Conservation (phyloP, 352 stramenopile genomes). For the Paralagenidium karlingii region DNA sequence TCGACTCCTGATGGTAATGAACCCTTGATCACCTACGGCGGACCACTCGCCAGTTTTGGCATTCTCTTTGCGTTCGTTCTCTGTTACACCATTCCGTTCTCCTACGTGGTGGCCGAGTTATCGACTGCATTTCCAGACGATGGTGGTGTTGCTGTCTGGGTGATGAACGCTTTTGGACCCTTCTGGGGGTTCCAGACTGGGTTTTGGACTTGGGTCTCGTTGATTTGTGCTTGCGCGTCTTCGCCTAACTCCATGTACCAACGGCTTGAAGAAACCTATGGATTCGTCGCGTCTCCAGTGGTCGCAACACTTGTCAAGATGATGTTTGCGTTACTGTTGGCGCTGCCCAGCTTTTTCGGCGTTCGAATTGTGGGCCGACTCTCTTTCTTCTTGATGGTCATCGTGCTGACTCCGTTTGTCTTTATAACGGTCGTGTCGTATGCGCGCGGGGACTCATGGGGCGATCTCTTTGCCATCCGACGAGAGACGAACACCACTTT, state of each 20-base stretch:
- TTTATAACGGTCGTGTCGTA: too few relatives aligned
- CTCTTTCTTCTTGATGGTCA: slow-evolving; percentile 12
- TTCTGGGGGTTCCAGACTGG: slow-evolving; percentile 70
- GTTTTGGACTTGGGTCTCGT: slow-evolving; percentile 67
- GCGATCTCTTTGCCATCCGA: too few relatives aligned
- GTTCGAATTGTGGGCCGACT: slow-evolving; percentile 22
- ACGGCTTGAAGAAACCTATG: too few relatives aligned
- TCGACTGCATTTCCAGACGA: slow-evolving; percentile 83
- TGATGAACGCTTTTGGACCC: slow-evolving; percentile 79
- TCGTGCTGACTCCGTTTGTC: slow-evolving; percentile 22
- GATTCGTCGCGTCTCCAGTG: too few relatives aligned
- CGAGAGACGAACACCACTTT: too few relatives aligned
- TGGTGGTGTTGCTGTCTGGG: slow-evolving; percentile 76
- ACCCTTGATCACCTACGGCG: slow-evolving; percentile 28
- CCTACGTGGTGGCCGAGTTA: slow-evolving; percentile 86
- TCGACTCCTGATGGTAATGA: slow-evolving; percentile 21
- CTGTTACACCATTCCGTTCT: slow-evolving; percentile 80
- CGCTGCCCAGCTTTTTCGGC: slow-evolving; percentile 28
- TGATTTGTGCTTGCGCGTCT: slow-evolving; percentile 22
- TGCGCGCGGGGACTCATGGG: too few relatives aligned
- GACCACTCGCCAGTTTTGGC: slow-evolving; percentile 56
- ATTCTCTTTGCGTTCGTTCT: slow-evolving; percentile 76
- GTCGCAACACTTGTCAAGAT: too few relatives aligned
- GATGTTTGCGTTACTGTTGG: slow-evolving; percentile 28
- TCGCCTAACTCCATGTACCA: too few relatives aligned